These are phyloP conservation scores for Suillus subaureus DNA, from an alignment of 768 basidiomycete genomes.

Conservation along the genomic window DNA sequence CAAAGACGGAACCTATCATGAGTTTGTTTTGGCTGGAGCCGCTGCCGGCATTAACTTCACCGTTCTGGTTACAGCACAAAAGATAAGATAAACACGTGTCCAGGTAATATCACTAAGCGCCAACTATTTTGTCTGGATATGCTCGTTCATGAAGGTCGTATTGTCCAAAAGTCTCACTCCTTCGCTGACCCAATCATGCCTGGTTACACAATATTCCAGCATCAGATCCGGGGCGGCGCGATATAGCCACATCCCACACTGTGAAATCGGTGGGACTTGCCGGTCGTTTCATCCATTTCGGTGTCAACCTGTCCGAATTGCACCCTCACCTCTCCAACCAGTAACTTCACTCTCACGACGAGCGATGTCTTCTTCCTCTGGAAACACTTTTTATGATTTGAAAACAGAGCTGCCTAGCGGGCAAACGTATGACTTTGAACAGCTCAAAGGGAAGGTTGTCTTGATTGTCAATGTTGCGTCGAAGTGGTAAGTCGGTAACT, in stretches of 20 bases:
- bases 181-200: neutral
- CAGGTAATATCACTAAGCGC: neutral
- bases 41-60: neutral
- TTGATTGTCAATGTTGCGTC: conserved; percentile 81
- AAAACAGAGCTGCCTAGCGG: conserved; percentile 64
- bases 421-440: conserved; percentile 59
- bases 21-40: too few relatives aligned
- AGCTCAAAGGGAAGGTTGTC: conserved; percentile 77
- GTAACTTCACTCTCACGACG: conserved; percentile 11
- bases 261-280: neutral
- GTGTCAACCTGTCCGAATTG: neutral
- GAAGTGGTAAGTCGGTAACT: conserved; percentile 46
- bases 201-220: neutral
- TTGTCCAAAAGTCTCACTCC: neutral
- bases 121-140: neutral
- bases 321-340: neutral
- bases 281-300: neutral
- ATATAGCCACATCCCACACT: neutral
- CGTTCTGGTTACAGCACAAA: neutral
- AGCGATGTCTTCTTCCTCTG: conserved; percentile 24
- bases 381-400: conserved; percentile 61
- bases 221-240: neutral
- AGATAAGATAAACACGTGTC: conserved; percentile 2
- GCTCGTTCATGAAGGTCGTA: neutral
- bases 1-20: too few relatives aligned